These are phyloP conservation scores for Chlamydomonas applanata DNA, from an alignment of 139 green algal species.

Conservation along the genomic window DNA sequence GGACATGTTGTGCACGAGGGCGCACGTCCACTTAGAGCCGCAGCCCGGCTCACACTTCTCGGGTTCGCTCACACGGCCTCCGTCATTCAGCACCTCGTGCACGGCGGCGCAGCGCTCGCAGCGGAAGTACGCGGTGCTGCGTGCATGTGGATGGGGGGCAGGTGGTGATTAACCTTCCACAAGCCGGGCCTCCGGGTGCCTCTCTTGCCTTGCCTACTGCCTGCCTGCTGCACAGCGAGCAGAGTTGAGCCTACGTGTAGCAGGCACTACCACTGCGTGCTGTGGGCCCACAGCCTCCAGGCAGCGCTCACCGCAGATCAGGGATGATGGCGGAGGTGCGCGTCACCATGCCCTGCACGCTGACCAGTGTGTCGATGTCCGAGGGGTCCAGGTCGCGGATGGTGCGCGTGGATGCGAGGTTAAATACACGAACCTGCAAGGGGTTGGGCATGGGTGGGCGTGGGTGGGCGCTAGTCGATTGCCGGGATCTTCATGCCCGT, in stretches of 20 bases:
- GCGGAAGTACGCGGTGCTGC: background rate
- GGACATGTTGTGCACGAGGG: constrained; percentile 49
- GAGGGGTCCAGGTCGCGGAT: constrained; percentile 96
- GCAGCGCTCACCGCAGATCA: constrained; percentile 81
- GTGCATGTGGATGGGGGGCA: background rate
- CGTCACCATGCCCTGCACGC: constrained; percentile 95
- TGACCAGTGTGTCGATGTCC: constrained; percentile 90
- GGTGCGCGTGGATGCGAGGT: constrained; percentile 68
- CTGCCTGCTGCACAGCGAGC: no score
- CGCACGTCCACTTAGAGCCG: constrained; percentile 24
- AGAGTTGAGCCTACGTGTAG: no score
- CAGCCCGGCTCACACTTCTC: constrained; percentile 51
- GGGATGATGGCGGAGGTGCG: constrained; percentile 87
- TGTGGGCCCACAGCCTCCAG: no score
- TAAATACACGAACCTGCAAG: constrained; percentile 84
- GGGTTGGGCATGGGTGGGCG: background rate
- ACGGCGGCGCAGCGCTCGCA: background rate
- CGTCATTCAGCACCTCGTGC: constrained; percentile 40
- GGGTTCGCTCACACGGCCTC: constrained; percentile 82
- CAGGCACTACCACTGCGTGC: no score
- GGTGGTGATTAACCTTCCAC: no score
- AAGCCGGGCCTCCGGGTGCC: no score
- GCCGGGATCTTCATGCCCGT: background rate
- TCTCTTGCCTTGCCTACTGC: no score
- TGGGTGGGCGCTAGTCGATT: background rate